phyloP scores from a whole-genome alignment of 352 stramenopile species.

The Phytopythium sindhum region DNA sequence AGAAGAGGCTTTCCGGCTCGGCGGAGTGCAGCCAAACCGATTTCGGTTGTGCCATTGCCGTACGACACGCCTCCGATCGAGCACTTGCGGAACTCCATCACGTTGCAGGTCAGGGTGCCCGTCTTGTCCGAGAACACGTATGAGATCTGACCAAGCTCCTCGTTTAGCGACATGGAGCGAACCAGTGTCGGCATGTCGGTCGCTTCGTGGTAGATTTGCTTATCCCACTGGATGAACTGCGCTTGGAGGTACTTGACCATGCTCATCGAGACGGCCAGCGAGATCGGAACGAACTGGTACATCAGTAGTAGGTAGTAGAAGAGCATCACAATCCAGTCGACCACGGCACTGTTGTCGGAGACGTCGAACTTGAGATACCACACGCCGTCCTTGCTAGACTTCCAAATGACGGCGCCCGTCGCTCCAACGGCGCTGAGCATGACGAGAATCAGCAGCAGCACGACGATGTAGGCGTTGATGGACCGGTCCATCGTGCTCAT shows the following conservation, averaged over 20 bases:
- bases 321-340: slow-evolving; percentile 82
- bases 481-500: slow-evolving; percentile 84
- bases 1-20: slow-evolving; percentile 56
- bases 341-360: slow-evolving; percentile 24
- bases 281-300: slow-evolving; percentile 97
- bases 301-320: slow-evolving; percentile 95
- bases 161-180: slow-evolving; percentile 93
- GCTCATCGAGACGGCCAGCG: slow-evolving; percentile 96
- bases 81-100: slow-evolving; percentile 97
- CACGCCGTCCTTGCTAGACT: slow-evolving; percentile 24
- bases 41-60: slow-evolving; percentile 82
- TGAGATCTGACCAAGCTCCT: slow-evolving; percentile 95
- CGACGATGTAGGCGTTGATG: slow-evolving; percentile 78
- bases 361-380: slow-evolving; percentile 59
- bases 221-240: slow-evolving; percentile 93
- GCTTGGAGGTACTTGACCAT: slow-evolving; percentile 95
- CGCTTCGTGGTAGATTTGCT: slow-evolving; percentile 91
- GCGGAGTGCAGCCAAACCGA: slow-evolving; percentile 66
- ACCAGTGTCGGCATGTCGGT: slow-evolving; percentile 88
- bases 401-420: slow-evolving; percentile 61
- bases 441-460: slow-evolving; percentile 62
- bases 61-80: slow-evolving; percentile 90
- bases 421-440: slow-evolving; percentile 59
- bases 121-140: slow-evolving; percentile 99
- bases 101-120: slow-evolving; percentile 99